phyloP scores from a whole-genome alignment of 805 yeast species.

The Cyberlindnera subsufficiens region DNA sequence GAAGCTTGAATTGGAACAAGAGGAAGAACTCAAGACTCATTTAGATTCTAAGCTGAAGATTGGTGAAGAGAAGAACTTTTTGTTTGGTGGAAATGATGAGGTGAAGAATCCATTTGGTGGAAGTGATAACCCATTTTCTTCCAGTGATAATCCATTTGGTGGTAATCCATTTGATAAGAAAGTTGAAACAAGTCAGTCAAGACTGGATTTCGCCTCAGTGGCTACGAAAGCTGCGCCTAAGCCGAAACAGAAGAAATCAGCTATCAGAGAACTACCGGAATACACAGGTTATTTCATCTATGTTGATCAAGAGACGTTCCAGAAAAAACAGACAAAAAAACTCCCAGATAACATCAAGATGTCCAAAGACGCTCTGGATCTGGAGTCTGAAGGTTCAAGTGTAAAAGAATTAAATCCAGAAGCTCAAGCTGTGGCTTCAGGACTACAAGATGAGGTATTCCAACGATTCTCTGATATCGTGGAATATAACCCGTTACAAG shows the following conservation, averaged over 20 bases:
- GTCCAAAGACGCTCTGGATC: slow-evolving; percentile 42
- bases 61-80: slow-evolving; percentile 37
- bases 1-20: slow-evolving; percentile 31
- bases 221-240: slow-evolving; percentile 24
- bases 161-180: slow-evolving; percentile 2
- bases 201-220: slow-evolving; percentile 26
- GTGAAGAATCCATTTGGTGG: slow-evolving; percentile 37
- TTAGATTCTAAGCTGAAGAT: slow-evolving; percentile 38
- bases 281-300: slow-evolving; percentile 66
- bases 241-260: slow-evolving; percentile 13
- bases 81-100: slow-evolving; percentile 22
- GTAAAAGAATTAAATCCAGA: slow-evolving; percentile 30
- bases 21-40: slow-evolving; percentile 34
- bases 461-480: slow-evolving; percentile 71
- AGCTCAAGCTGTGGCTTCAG: slow-evolving; percentile 42
- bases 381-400: slow-evolving; percentile 28
- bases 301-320: slow-evolving; percentile 66
- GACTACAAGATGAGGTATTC: slow-evolving; percentile 60
- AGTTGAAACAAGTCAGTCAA: neutral
- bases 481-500: slow-evolving; percentile 80
- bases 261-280: slow-evolving; percentile 31
- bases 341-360: slow-evolving; percentile 50
- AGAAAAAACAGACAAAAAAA: slow-evolving; percentile 36
- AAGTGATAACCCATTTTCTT: slow-evolving; percentile 15
- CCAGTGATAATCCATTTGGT: slow-evolving; percentile 3